A percentile compares a stretch with the other conserved stretches of the same genome.
phyloP scores from a whole-genome alignment of 495 filamentous ascomycete species.

The Neurospora hispaniola region DNA sequence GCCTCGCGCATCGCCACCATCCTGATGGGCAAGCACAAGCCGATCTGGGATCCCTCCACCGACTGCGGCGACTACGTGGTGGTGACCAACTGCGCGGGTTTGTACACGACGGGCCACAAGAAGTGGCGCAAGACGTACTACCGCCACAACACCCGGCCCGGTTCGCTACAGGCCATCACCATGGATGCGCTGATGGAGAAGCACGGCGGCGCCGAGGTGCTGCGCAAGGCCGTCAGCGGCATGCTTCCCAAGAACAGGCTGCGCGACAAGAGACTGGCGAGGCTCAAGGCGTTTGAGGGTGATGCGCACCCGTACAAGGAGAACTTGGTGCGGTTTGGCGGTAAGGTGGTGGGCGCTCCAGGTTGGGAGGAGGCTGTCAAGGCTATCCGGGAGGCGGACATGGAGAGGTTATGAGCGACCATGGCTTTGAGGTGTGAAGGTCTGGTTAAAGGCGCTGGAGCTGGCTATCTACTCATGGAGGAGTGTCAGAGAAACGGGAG shows the following conservation, averaged over 20 bases:
- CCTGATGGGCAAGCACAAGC: conserved; percentile 99
- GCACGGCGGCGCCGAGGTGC: conserved; percentile 86
- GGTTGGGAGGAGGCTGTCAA: conserved; percentile 34
- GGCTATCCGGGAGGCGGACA: conserved; percentile 31
- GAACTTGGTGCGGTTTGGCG: conserved; percentile 68
- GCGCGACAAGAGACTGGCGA: conserved; percentile 71
- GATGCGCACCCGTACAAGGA: conserved; percentile 80
- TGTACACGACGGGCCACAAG: conserved; percentile 87
- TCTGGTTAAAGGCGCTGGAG: background rate
- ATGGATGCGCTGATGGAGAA: conserved; percentile 94
- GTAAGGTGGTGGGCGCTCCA: conserved; percentile 38
- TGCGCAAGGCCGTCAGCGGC: conserved; percentile 83
- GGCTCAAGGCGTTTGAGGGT: conserved; percentile 93
- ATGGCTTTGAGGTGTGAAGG: background rate
- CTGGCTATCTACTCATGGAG: background rate
- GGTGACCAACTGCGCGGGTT: conserved; percentile 73
- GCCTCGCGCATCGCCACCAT: conserved; percentile 82
- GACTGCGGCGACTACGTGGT: conserved; percentile 99
- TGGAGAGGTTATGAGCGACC: conserved; percentile 24
- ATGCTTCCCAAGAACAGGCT: conserved; percentile 98
- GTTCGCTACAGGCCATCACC: conserved; percentile 73
- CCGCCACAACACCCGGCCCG: conserved; percentile 81
- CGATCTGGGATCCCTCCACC: conserved; percentile 88
- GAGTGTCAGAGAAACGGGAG: background rate
- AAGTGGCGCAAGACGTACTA: conserved; percentile 90